These are phyloP conservation scores for Monilinia fructigena DNA, from an alignment of 2,329 filamentous ascomycete genomes.

Conservation along the genomic window DNA sequence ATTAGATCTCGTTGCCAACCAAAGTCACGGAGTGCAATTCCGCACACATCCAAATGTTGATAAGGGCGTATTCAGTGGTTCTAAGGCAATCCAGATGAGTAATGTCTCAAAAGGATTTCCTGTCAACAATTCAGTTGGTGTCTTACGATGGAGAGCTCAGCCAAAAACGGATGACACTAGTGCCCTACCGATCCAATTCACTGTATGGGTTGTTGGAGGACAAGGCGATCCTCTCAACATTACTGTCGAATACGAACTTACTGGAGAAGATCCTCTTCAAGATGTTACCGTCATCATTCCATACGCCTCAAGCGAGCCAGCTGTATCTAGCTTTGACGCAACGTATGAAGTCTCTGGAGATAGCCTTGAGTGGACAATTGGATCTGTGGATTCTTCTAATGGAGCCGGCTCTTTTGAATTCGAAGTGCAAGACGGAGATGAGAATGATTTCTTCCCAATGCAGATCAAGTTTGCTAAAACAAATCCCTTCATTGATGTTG, in stretches of 20 bases:
- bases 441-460: slow-evolving; percentile 98
- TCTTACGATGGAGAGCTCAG: slow-evolving; percentile 86
- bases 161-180: slow-evolving; percentile 77
- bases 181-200: slow-evolving; percentile 90
- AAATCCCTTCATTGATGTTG: slow-evolving; percentile 84
- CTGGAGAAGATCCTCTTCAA: slow-evolving; percentile 71
- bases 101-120: slow-evolving; percentile 88
- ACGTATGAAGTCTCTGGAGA: slow-evolving; percentile 93
- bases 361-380: slow-evolving; percentile 90
- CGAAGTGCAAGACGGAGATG: slow-evolving; percentile 81
- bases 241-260: slow-evolving; percentile 94
- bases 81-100: slow-evolving; percentile 84
- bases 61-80: slow-evolving; percentile 77
- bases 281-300: slow-evolving; percentile 89
- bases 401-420: slow-evolving; percentile 90
- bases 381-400: slow-evolving; percentile 79
- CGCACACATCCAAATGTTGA: slow-evolving; percentile 97
- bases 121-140: slow-evolving; percentile 87
- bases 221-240: slow-evolving; percentile 78
- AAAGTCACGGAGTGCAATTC: slow-evolving; percentile 84
- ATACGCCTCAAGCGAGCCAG: slow-evolving; percentile 79
- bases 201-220: slow-evolving; percentile 94
- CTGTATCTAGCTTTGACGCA: slow-evolving; percentile 89
- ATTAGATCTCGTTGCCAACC: slow-evolving; percentile 71
- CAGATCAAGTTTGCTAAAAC: slow-evolving; percentile 83